Evolutionary conservation across 2,329 filamentous ascomycete species (phyloP), one percentile per base, ranked within the genome.

Genomic region (Pseudogymnoascus sp.): DNA sequence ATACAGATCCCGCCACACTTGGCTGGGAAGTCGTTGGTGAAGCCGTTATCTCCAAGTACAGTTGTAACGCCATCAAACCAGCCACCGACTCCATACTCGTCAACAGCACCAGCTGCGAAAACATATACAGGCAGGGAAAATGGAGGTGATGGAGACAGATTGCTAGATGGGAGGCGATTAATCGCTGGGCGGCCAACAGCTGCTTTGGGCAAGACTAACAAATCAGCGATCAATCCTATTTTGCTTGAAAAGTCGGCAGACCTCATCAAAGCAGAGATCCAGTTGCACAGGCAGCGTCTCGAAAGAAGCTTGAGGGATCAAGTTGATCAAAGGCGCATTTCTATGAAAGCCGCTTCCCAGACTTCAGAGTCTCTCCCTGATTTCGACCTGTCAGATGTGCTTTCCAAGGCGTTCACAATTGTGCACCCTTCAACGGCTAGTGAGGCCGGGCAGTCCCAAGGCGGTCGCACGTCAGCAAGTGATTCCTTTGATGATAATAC

Each of bases 401-500:
- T 93, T 72, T 81, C 82, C 69, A 87, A 86, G 74, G 89, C 88
- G 59, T 79, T 88, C 73, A 82, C 86, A 67, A 79, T 91, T 69
- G 90, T 91, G 72, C 80, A 87, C 69, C 84, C 88, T 71, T 82
- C 84, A 72, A 79, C 81, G 67, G 76, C 84, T 70, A 76, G 81
- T 73, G 80, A 82, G 69, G 79, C 80, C 80, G 83, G 84, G 78
- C 80, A 80, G 69, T 80, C 76, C 69, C 70, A 76, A 75, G 77
- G 73, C 77, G 76, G 79, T 80, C 82, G 87, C 75, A 80, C 80
- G 72, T 85, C 86, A 74, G 82, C 84, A 72, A 89, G 82, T 82
- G 90, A 93, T 75, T 95, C 91, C 37, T 90, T 92, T 78, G 92
- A 97, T 77, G 89, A 96, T 74, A 92, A 96, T 73, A 95, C 92